Conservation (phyloP, 768 basidiomycete genomes). For the Postia placenta region DNA sequence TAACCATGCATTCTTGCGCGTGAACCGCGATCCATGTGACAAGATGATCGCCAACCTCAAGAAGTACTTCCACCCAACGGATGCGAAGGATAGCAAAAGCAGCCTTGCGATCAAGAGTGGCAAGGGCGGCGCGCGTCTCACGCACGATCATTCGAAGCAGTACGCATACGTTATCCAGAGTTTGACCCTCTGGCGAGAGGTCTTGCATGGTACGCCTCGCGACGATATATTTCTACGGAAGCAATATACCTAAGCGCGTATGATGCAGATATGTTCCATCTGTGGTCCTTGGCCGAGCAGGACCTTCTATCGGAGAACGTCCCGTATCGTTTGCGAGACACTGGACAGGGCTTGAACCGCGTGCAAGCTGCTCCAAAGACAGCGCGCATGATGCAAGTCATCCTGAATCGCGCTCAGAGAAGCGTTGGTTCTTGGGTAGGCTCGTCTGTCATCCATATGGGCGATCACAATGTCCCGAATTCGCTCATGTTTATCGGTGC, state of each 20-base stretch:
- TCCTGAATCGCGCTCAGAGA: constrained; percentile 76
- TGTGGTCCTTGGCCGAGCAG: constrained; percentile 78
- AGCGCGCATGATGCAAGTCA: constrained; percentile 84
- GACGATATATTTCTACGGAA: not conserved
- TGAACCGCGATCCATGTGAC: constrained; percentile 86
- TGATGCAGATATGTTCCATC: constrained; percentile 73
- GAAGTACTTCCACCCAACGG: constrained; percentile 69
- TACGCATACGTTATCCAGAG: constrained; percentile 85
- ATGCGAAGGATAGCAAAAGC: constrained; percentile 53
- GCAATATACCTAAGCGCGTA: not conserved
- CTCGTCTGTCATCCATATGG: constrained; percentile 85
- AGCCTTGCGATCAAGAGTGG: constrained; percentile 81
- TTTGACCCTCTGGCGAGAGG: constrained; percentile 82
- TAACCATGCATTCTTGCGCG: constrained; percentile 82
- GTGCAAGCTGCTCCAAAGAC: constrained; percentile 86
- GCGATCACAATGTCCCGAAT: constrained; percentile 79
- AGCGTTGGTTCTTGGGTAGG: constrained; percentile 83
- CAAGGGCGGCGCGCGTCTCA: constrained; percentile 71
- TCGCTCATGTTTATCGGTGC: constrained; percentile 82
- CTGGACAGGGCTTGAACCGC: constrained; percentile 87
- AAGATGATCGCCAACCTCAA: constrained; percentile 75
- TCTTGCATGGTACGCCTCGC: constrained; percentile 58
- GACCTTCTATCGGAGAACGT: constrained; percentile 74
- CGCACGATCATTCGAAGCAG: constrained; percentile 81
- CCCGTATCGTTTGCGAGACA: constrained; percentile 78